Evolutionary conservation across 805 yeast genomes (phyloP).

Genomic region (Metschnikowia kunwiensis): DNA sequence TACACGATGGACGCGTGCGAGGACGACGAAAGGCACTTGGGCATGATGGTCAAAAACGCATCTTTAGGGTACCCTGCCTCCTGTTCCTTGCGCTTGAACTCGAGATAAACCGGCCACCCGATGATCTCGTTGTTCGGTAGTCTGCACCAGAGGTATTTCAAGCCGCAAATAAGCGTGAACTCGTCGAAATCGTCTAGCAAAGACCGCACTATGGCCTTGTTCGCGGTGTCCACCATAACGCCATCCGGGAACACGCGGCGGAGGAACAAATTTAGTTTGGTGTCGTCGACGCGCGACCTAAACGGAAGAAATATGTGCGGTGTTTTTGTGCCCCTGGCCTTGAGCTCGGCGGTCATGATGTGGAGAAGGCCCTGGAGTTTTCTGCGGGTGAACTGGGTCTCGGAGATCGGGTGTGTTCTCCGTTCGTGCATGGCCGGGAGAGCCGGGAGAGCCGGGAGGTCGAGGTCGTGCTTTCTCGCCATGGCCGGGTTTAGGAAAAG

Average conservation of each 20-base stretch:
- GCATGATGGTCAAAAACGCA: conserved; percentile 80
- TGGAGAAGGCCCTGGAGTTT: conserved; percentile 68
- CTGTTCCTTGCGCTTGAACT: conserved; percentile 62
- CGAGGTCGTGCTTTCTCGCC: conserved; percentile 11
- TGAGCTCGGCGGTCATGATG: conserved; percentile 67
- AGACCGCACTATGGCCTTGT: conserved; percentile 38
- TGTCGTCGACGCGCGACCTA: conserved; percentile 65
- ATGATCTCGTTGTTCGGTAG: conserved; percentile 74
- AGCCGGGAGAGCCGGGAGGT: conserved; percentile 17
- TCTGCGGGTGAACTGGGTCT: conserved; percentile 54
- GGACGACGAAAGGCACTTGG: conserved; percentile 75
- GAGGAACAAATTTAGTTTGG: conserved; percentile 55
- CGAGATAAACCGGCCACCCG: conserved; percentile 81
- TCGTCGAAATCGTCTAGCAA: conserved; percentile 55
- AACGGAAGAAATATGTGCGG: conserved; percentile 77
- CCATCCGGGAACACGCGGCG: conserved; percentile 59
- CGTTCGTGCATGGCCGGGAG: conserved; percentile 12
- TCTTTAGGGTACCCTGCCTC: conserved; percentile 64
- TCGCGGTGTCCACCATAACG: conserved; percentile 30
- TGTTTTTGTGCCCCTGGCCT: conserved; percentile 54
- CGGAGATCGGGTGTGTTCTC: conserved; percentile 13
- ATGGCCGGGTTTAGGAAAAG: too few species aligned
- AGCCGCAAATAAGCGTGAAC: conserved; percentile 65
- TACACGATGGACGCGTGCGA: conserved; percentile 88
- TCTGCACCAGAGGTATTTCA: conserved; percentile 86